phyloP scores from a whole-genome alignment of 176 grass and related monocot genomes.

The Aechmea fasciata region DNA sequence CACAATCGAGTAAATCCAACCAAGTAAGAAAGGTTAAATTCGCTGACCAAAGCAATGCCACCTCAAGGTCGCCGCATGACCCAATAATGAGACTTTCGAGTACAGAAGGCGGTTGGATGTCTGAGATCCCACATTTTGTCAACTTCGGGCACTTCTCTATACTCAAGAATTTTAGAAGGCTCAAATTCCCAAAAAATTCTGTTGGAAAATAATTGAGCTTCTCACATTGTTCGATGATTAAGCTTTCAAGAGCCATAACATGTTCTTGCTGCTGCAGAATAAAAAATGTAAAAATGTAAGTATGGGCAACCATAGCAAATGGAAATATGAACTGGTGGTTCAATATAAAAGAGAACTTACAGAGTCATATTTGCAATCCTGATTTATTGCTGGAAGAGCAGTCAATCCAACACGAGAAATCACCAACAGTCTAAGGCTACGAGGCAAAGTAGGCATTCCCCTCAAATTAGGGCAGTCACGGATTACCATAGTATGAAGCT shows the following conservation, averaged over 20 bases:
- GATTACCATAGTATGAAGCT: too few relatives aligned
- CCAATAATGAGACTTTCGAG: neutral
- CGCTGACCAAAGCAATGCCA: neutral
- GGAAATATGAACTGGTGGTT: neutral
- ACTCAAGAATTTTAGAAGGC: neutral
- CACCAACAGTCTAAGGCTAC: neutral
- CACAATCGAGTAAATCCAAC: neutral
- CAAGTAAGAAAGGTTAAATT: neutral
- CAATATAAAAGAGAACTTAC: neutral
- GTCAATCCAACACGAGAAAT: neutral
- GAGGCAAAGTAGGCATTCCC: too few relatives aligned
- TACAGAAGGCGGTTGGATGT: neutral
- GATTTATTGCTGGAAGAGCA: too few relatives aligned
- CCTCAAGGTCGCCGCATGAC: neutral
- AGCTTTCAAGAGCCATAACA: neutral
- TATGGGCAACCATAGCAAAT: neutral
- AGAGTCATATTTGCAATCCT: too few relatives aligned
- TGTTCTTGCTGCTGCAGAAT: neutral
- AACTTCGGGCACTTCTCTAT: neutral
- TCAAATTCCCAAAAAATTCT: neutral
- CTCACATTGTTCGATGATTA: neutral
- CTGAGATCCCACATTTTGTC: neutral
- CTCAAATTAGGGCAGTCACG: too few relatives aligned
- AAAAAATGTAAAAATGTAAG: neutral
- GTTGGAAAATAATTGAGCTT: neutral